Base-by-base conservation (phyloP, 805 yeast genomes). In the Candida qinlingensis region DNA sequence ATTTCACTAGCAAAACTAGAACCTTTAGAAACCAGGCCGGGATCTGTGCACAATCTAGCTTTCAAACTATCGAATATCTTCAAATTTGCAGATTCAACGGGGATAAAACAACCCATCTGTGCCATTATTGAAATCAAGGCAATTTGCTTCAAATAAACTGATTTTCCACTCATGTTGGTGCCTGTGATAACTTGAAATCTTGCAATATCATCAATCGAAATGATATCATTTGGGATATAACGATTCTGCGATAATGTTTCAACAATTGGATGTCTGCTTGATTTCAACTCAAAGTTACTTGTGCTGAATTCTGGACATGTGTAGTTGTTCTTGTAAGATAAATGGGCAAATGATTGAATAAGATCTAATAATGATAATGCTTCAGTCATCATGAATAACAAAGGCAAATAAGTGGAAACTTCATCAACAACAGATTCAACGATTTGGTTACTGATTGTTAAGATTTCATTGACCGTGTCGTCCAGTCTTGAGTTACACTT, bases 131-230 rank as follows among this genome's bases (percentile, higher is more conserved):
- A 66, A 8, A 77, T 53, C 6, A 78, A 54, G 1, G 80, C 79
- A 7, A 77, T 67, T 53, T 79, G 82, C 44, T 74, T 73, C 38
- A 81, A 70, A 50, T 76, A 77, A 5, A 80, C 75, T 0, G 85
- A 79, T 55, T 80, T 81, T 2, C 85, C 86, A 43, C 83, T 80
- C 82, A 78, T 77, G 52, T 80, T 80, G 4, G 80, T 77, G 0
- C 85, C 85, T 0, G 84, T 79, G 5, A 80, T 68, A 2, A 80
- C 68, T 47, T 75, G 77, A 7, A 76, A 57, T 30, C 72, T 54
- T 3, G 79, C 73, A 7, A 66, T 60, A 8, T 63, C 66, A 5
- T 58, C 50, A 6, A 65, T 54, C 5, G 68, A 62, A 4, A 64
- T 62, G 1, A 72, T 62, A 53, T 72, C 72, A 57, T 76, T 77